These are phyloP conservation scores for Dunaliella sp. DNA, from an alignment of 139 green algal species.

Conservation along the genomic window DNA sequence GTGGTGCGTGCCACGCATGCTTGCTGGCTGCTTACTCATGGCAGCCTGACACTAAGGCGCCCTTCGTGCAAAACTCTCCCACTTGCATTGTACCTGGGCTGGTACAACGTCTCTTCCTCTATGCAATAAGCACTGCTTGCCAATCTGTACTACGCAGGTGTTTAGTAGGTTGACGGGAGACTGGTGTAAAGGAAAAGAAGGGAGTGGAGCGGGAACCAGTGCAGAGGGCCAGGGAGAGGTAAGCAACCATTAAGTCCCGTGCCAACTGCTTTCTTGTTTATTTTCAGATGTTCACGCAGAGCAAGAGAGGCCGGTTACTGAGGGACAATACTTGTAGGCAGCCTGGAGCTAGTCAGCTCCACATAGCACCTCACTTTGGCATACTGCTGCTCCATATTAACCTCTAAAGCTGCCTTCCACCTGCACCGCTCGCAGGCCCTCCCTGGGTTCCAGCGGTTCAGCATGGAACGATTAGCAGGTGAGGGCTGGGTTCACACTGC, in stretches of 20 bases:
- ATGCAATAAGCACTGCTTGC: no score
- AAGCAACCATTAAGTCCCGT: not conserved
- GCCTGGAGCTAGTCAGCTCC: not conserved
- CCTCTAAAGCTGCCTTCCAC: not conserved
- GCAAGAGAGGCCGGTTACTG: not conserved
- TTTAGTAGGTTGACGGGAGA: not conserved
- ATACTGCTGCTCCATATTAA: not conserved
- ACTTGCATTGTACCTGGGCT: no score
- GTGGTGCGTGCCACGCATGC: no score
- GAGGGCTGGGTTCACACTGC: no score
- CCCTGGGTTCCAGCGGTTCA: constrained; percentile 51
- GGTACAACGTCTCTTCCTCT: no score
- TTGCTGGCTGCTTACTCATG: no score
- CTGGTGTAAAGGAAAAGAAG: not conserved
- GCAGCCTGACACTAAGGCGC: no score
- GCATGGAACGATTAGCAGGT: constrained; percentile 57
- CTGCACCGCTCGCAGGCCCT: constrained; percentile 29
- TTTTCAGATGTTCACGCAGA: no score
- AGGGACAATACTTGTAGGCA: not conserved
- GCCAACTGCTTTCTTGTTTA: no score
- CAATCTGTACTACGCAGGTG: no score
- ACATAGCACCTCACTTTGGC: not conserved
- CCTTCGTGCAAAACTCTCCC: no score
- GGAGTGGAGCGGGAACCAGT: not conserved
- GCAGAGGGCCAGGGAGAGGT: not conserved